Percentiles rank a stretch among this genome's conserved stretches.
These are phyloP conservation scores for Candida insectalens DNA, from an alignment of 805 yeast genomes.

Conservation along the genomic window DNA sequence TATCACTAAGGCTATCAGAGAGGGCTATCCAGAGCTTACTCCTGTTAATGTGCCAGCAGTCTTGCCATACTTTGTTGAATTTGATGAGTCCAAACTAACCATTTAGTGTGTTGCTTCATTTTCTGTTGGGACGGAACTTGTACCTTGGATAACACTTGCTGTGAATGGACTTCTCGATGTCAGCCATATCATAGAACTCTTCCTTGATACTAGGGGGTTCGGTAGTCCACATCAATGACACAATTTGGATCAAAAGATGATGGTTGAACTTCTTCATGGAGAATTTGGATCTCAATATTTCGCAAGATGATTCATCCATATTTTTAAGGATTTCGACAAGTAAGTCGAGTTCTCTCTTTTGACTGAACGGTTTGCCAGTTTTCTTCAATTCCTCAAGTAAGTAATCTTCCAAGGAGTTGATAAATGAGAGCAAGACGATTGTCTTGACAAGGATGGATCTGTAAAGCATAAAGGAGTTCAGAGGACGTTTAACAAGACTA, in stretches of 20 bases:
- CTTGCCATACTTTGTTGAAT: slow-evolving; percentile 13
- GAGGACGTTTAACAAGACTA: slow-evolving; percentile 31
- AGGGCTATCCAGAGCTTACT: slow-evolving; percentile 21
- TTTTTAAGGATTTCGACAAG: slow-evolving; percentile 7
- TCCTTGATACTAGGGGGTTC: slow-evolving; percentile 28
- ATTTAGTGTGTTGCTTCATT: too few species aligned
- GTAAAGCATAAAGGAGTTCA: slow-evolving; percentile 39
- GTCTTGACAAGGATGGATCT: slow-evolving; percentile 33
- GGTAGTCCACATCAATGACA: slow-evolving; percentile 37
- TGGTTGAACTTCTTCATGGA: slow-evolving; percentile 27
- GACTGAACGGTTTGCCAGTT: slow-evolving; percentile 11
- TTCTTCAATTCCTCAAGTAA: slow-evolving; percentile 9
- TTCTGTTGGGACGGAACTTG: slow-evolving; percentile 32
- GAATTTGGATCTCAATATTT: slow-evolving; percentile 8
- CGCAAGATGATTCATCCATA: slow-evolving; percentile 4
- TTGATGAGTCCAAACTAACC: slow-evolving; percentile 8
- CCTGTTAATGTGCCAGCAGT: slow-evolving; percentile 5
- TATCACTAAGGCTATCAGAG: slow-evolving; percentile 20
- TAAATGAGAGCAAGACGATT: slow-evolving; percentile 21
- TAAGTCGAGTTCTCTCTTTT: slow-evolving; percentile 8
- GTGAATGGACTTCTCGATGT: slow-evolving; percentile 32
- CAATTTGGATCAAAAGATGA: slow-evolving; percentile 30
- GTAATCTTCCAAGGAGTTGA: slow-evolving; percentile 15
- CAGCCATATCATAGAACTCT: slow-evolving; percentile 27
- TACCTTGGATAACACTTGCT: slow-evolving; percentile 32